Conservation (phyloP, 768 basidiomycete genomes). For the Tubosaeta sp. region DNA sequence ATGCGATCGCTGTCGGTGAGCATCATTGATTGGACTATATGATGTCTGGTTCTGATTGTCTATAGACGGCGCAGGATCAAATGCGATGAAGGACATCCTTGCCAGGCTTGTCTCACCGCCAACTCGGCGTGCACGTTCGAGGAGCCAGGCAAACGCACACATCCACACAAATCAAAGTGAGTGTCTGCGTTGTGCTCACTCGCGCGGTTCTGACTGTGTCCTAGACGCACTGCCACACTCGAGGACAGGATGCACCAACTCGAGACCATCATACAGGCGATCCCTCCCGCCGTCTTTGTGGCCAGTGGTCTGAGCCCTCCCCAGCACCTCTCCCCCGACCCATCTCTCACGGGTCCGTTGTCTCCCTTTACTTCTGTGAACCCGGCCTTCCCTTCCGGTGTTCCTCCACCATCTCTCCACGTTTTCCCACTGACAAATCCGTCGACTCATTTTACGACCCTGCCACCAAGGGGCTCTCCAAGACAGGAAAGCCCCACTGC, state of each 20-base stretch:
- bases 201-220: slow-evolving; percentile 2
- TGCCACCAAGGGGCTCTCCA: slow-evolving; percentile 40
- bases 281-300: slow-evolving; percentile 76
- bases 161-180: slow-evolving; percentile 86
- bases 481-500: slow-evolving; percentile 43
- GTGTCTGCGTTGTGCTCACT: slow-evolving; percentile 25
- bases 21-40: neutral
- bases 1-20: slow-evolving; percentile 89
- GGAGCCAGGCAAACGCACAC: slow-evolving; percentile 80
- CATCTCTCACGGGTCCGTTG: slow-evolving; percentile 30
- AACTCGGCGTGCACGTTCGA: slow-evolving; percentile 83
- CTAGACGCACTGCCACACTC: slow-evolving; percentile 73
- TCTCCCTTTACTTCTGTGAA: slow-evolving; percentile 38
- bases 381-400: slow-evolving; percentile 47
- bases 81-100: slow-evolving; percentile 87
- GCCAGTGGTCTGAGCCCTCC: slow-evolving; percentile 43
- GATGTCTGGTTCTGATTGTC: neutral
- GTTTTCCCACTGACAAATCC: slow-evolving; percentile 79
- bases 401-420: slow-evolving; percentile 76
- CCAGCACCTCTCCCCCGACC: slow-evolving; percentile 33
- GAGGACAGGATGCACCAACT: slow-evolving; percentile 89
- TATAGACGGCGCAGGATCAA: slow-evolving; percentile 76
- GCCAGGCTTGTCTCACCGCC: slow-evolving; percentile 82
- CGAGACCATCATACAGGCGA: slow-evolving; percentile 79
- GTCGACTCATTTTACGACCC: slow-evolving; percentile 65